phyloP scores from a whole-genome alignment of 2,329 filamentous ascomycete genomes.

The Phialophora macrospora region DNA sequence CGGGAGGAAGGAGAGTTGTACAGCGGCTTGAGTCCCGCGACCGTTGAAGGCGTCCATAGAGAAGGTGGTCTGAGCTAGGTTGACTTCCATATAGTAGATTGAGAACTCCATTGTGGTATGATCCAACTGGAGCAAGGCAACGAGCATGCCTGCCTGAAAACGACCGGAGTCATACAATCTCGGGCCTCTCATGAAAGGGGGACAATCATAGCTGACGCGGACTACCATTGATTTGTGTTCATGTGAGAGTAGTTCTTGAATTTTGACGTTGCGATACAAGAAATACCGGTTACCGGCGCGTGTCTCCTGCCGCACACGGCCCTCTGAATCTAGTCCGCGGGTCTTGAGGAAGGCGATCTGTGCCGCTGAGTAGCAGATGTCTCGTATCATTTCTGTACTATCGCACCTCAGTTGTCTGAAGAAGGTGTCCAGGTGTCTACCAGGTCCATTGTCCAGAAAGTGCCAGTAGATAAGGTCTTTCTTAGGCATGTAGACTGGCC shows the following conservation, averaged over 20 bases:
- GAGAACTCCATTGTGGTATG: conserved; percentile 37
- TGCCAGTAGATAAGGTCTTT: conserved; percentile 40
- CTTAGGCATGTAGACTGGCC: conserved; percentile 44
- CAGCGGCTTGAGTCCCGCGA: conserved; percentile 29
- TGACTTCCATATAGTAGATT: conserved; percentile 41
- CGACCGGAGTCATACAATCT: conserved; percentile 37
- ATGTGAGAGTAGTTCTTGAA: conserved; percentile 35
- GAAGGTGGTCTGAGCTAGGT: conserved; percentile 31
- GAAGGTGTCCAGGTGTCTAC: conserved; percentile 44
- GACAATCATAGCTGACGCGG: conserved; percentile 43
- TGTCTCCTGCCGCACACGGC: conserved; percentile 26
- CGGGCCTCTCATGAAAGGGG: conserved; percentile 38
- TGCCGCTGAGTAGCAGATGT: conserved; percentile 42
- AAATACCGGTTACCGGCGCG: conserved; percentile 28
- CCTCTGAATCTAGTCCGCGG: background rate
- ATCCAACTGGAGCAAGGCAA: conserved; percentile 41
- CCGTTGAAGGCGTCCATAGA: conserved; percentile 35
- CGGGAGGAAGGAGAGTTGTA: conserved; percentile 32
- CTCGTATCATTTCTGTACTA: conserved; percentile 42
- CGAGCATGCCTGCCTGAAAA: conserved; percentile 43
- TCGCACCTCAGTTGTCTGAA: conserved; percentile 49
- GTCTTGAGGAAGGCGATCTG: conserved; percentile 29
- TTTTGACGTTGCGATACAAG: conserved; percentile 27
- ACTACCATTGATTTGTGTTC: conserved; percentile 38
- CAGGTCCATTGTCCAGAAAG: conserved; percentile 41